Percentiles rank a stretch among this genome's conserved stretches.
phyloP scores from a whole-genome alignment of 2,329 filamentous ascomycete genomes.

The Dothistroma pini region DNA sequence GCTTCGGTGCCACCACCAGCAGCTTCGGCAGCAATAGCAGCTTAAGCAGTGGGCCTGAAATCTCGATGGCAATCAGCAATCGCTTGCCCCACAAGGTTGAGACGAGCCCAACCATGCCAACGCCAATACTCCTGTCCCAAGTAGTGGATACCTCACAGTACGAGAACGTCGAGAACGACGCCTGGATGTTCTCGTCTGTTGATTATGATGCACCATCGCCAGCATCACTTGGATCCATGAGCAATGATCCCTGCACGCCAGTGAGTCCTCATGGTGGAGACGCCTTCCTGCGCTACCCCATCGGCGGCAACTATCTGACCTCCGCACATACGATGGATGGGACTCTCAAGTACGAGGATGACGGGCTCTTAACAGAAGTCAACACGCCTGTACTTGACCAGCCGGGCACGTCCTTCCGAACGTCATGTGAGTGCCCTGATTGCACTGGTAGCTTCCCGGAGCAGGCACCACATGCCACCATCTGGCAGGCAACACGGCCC shows the following conservation, averaged over 20 bases:
- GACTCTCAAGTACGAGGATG: no score
- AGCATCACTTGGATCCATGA: conserved; percentile 16
- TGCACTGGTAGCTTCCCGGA: background rate
- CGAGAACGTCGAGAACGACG: conserved; percentile 15
- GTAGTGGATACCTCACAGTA: conserved; percentile 23
- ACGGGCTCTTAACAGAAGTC: background rate
- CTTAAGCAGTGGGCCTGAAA: background rate
- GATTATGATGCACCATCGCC: conserved; percentile 23
- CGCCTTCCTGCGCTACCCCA: background rate
- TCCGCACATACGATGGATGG: background rate
- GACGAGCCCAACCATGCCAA: conserved; percentile 8
- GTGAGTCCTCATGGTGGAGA: conserved; percentile 8
- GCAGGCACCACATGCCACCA: background rate
- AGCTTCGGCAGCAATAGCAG: background rate
- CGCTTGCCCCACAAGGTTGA: conserved; percentile 5
- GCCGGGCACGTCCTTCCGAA: background rate
- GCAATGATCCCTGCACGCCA: conserved; percentile 22
- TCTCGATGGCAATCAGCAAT: background rate
- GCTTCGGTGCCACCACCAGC: background rate
- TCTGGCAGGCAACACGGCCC: background rate
- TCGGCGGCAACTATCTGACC: background rate
- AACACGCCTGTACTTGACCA: background rate
- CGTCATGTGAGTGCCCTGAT: background rate
- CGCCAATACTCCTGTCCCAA: conserved; percentile 1
- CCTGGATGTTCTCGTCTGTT: conserved; percentile 18